These are phyloP conservation scores for Yamadazyma triangularis DNA, from an alignment of 1,139 yeast genomes.

Conservation along the genomic window DNA sequence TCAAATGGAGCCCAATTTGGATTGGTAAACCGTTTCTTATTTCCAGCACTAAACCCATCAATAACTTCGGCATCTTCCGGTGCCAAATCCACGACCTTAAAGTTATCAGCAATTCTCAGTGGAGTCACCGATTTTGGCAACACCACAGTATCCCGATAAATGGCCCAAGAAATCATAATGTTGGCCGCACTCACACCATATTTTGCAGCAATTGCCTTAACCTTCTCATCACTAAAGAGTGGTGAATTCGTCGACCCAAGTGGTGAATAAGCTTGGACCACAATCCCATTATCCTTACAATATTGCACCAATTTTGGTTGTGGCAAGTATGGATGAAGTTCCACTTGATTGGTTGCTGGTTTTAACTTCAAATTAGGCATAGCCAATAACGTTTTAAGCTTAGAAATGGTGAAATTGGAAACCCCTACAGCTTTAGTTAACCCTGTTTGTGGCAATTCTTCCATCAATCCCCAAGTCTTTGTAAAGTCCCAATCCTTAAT, in stretches of 20 bases:
- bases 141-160: slow-evolving; percentile 66
- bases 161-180: slow-evolving; percentile 75
- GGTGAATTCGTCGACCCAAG: slow-evolving; percentile 55
- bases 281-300: slow-evolving; percentile 58
- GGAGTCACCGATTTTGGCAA: slow-evolving; percentile 72
- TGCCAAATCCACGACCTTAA: slow-evolving; percentile 52
- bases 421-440: slow-evolving; percentile 76
- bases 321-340: slow-evolving; percentile 88
- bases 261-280: slow-evolving; percentile 81
- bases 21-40: slow-evolving; percentile 49
- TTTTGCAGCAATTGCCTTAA: slow-evolving; percentile 49
- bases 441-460: slow-evolving; percentile 33
- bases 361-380: slow-evolving; percentile 64
- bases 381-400: slow-evolving; percentile 70
- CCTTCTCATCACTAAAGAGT: slow-evolving; percentile 52
- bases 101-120: slow-evolving; percentile 56
- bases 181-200: slow-evolving; percentile 57
- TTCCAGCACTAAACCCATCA: too few species aligned
- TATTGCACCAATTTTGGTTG: slow-evolving; percentile 65
- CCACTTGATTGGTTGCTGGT: slow-evolving; percentile 84
- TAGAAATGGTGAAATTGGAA: slow-evolving; percentile 72
- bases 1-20: slow-evolving; percentile 30
- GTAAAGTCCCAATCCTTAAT: slow-evolving; percentile 71
- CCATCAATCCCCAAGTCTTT: slow-evolving; percentile 61
- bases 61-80: too few species aligned